These are phyloP conservation scores for Solanum chaucha DNA, from an alignment of 257 asterid genomes.

Conservation along the genomic window DNA sequence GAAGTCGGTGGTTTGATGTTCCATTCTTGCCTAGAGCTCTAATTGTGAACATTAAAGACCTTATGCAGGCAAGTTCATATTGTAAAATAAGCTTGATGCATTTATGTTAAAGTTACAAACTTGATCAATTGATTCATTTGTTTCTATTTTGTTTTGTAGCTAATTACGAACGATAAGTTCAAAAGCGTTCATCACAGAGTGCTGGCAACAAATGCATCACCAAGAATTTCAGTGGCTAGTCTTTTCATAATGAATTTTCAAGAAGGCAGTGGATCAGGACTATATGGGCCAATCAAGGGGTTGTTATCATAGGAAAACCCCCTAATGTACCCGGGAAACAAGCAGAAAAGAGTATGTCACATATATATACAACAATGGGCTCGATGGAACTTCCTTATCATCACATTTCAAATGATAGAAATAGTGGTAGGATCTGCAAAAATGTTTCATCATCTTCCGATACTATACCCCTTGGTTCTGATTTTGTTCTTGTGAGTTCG, in stretches of 20 bases:
- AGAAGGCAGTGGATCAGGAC: neutral
- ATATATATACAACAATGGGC: conserved; percentile 27
- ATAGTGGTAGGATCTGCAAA: neutral
- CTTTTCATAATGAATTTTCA: conserved; percentile 6
- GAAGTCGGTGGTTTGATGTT: conserved; percentile 43
- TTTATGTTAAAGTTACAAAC: too few relatives aligned
- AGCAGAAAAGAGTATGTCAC: conserved; percentile 27
- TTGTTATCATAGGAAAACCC: conserved; percentile 27
- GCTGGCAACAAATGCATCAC: conserved; percentile 10
- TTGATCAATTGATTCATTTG: neutral
- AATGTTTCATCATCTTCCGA: neutral
- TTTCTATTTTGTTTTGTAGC: conserved; percentile 7
- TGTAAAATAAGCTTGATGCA: neutral
- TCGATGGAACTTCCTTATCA: conserved; percentile 29
- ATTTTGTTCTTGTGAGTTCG: neutral
- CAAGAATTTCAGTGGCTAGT: conserved; percentile 28
- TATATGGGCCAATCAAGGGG: conserved; percentile 26
- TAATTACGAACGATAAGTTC: conserved; percentile 18
- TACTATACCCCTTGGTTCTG: neutral
- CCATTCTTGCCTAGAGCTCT: conserved; percentile 40
- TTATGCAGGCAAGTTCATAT: conserved; percentile 39
- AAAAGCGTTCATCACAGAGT: conserved; percentile 18
- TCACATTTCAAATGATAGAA: conserved; percentile 18
- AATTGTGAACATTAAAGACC: conserved; percentile 46
- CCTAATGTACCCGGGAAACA: conserved; percentile 21